Conservation (phyloP, 305 asterid species). For the Rubia peregrina region DNA sequence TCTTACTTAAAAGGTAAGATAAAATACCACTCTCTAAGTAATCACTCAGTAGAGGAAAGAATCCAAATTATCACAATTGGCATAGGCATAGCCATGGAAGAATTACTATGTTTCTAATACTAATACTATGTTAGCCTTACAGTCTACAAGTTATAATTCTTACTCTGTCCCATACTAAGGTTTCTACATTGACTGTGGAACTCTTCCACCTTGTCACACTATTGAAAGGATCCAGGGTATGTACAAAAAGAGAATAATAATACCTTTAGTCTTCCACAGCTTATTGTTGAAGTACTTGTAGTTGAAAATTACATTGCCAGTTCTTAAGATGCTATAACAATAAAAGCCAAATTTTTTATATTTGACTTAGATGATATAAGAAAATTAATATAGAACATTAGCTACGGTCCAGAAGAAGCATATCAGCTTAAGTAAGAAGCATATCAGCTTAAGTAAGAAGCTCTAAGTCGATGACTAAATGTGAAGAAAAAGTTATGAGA, state of each 20-base stretch:
- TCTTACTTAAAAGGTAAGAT: background rate
- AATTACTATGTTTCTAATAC: too few relatives aligned
- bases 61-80: background rate
- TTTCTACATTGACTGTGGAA: too few relatives aligned
- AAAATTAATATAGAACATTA: background rate
- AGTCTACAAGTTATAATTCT: too few relatives aligned
- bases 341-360: constrained; percentile 5
- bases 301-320: constrained; percentile 95
- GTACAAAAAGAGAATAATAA: constrained; percentile 7
- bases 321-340: constrained; percentile 47
- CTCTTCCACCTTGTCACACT: background rate
- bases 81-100: background rate
- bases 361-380: background rate
- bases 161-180: too few relatives aligned
- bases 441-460: too few relatives aligned
- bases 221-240: background rate
- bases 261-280: constrained; percentile 98
- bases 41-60: background rate
- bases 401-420: background rate
- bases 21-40: background rate
- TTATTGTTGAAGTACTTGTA: constrained; percentile 81
- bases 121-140: too few relatives aligned
- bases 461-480: background rate
- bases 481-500: background rate
- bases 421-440: background rate